Conservation (phyloP, 1,139 yeast genomes). For the Kodamaea derodonti region DNA sequence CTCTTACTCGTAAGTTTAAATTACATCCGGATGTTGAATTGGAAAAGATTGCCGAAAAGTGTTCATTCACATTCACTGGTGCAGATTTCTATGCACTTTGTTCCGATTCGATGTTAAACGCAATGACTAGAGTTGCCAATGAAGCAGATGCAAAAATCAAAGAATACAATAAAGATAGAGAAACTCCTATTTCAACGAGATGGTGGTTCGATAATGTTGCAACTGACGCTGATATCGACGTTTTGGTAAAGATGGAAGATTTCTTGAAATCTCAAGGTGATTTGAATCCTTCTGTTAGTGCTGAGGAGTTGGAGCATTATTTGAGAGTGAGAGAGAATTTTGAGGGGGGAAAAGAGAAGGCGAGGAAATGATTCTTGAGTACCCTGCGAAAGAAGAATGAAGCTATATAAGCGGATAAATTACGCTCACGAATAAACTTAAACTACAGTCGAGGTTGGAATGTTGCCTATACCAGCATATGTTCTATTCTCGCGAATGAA, state of each 20-base stretch:
- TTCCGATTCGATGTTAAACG: conserved; percentile 91
- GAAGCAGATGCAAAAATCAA: conserved; percentile 67
- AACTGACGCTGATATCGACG: conserved; percentile 60
- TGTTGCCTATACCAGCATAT: background rate
- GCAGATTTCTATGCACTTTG: conserved; percentile 97
- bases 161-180: conserved; percentile 43
- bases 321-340: conserved; percentile 72
- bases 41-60: conserved; percentile 55
- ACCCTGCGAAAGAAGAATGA: no score
- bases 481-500: background rate
- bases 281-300: conserved; percentile 80
- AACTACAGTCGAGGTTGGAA: no score
- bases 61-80: conserved; percentile 91
- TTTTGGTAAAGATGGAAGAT: conserved; percentile 66
- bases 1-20: conserved; percentile 80
- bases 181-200: conserved; percentile 53
- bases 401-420: background rate
- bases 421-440: no score
- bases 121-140: conserved; percentile 86
- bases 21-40: conserved; percentile 61
- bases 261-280: conserved; percentile 70
- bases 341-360: conserved; percentile 51
- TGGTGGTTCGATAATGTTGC: conserved; percentile 94
- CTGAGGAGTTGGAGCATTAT: conserved; percentile 82
- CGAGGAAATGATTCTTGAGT: no score